phyloP scores from a whole-genome alignment of 148 eudicot genomes.

The Rhododendron williamsianum region DNA sequence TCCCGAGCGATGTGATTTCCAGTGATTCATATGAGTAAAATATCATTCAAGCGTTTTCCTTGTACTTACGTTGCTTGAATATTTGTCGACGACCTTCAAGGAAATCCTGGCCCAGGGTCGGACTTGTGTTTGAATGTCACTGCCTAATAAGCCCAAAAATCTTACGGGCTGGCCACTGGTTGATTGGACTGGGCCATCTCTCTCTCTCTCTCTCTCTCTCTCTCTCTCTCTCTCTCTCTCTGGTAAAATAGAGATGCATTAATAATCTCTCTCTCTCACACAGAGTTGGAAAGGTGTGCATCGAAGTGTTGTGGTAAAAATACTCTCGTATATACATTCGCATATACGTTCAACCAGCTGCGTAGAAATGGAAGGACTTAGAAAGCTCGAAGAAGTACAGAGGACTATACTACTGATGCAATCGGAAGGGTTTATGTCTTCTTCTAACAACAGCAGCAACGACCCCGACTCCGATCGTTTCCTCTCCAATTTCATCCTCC shows the following conservation, averaged over 20 bases:
- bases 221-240: not conserved
- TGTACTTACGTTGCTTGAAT: not conserved
- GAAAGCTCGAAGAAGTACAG: constrained; percentile 59
- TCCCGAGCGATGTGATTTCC: too few species aligned
- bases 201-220: not conserved
- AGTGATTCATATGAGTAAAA: too few species aligned
- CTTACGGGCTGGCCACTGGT: not conserved
- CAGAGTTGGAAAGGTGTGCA: not conserved
- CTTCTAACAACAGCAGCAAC: constrained; percentile 15
- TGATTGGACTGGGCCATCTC: not conserved
- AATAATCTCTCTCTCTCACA: too few species aligned
- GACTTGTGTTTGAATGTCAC: not conserved
- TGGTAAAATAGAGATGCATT: too few species aligned
- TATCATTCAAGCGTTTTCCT: too few species aligned
- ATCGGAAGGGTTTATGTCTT: constrained; percentile 14
- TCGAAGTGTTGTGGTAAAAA: not conserved
- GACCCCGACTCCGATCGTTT: constrained; percentile 55
- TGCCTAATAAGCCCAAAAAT: not conserved
- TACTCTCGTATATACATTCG: not conserved
- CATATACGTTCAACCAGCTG: not conserved
- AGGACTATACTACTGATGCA: constrained; percentile 32
- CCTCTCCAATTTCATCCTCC: constrained; percentile 50
- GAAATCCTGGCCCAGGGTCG: not conserved
- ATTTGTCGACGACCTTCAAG: not conserved
- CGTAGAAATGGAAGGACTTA: constrained; percentile 52